Evolutionary conservation across 495 filamentous ascomycete genomes (phyloP).

Genomic region (Penicilliopsis zonata): DNA sequence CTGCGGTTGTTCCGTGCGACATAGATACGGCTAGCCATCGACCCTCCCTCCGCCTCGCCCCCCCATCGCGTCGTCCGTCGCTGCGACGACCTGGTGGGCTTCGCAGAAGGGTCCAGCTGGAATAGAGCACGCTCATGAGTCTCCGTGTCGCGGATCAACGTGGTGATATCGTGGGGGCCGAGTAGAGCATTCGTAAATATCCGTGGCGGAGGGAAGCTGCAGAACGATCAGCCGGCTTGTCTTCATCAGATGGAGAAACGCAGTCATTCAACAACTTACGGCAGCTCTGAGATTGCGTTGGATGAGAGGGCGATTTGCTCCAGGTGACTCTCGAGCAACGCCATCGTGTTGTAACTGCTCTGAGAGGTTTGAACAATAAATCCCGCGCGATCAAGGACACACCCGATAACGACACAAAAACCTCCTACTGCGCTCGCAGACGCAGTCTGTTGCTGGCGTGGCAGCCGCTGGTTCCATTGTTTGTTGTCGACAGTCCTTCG

Average conservation of each 20-base stretch:
- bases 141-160: slow-evolving; percentile 91
- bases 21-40: slow-evolving; percentile 38
- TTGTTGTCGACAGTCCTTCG: too few species aligned
- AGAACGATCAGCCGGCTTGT: slow-evolving; percentile 1
- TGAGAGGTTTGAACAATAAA: too few species aligned
- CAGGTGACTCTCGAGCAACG: slow-evolving; percentile 70
- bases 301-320: slow-evolving; percentile 85
- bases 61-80: slow-evolving; percentile 34
- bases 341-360: too few species aligned
- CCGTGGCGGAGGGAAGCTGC: slow-evolving; percentile 78
- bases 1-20: slow-evolving; percentile 46
- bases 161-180: slow-evolving; percentile 78
- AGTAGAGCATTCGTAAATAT: slow-evolving; percentile 93
- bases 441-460: too few species aligned
- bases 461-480: too few species aligned
- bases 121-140: slow-evolving; percentile 91
- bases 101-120: slow-evolving; percentile 61
- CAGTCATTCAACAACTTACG: slow-evolving; percentile 37
- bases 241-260: not conserved
- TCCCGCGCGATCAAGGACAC: too few species aligned
- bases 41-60: slow-evolving; percentile 26
- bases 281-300: slow-evolving; percentile 69
- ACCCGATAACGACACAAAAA: too few species aligned
- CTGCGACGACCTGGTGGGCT: slow-evolving; percentile 20
- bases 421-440: too few species aligned